Base-by-base conservation (phyloP, 495 filamentous ascomycete species). In the Tuber indicum region DNA sequence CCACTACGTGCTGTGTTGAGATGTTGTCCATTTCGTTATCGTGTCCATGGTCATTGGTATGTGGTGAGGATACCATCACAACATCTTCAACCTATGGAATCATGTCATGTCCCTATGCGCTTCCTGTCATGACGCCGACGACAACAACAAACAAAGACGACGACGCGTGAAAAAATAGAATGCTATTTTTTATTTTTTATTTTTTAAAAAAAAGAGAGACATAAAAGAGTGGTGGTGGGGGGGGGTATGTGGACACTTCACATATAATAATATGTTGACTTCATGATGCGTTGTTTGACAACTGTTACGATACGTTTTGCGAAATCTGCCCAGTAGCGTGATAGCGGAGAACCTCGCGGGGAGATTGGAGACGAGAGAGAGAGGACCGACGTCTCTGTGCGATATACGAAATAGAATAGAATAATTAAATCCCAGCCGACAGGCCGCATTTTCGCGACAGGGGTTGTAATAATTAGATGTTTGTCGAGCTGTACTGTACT, bases 231-330 rank as follows among this genome's bases (percentile, higher is more conserved):
- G 32, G 32, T 32, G 32, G 32, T 32, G 32, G 32, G 32, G 5
- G n/a, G 4, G 12, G 14, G 26, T 12, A 32, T 36, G 12, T 66
- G 58, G 58, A 36, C 26, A 66, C 10, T 66, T 66, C 26, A 17
- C 58, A 66, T 16, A 66, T 58, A 1, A 58, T 66, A 26, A 66
- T 66, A 36, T 66, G 3, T 14, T 36, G 58, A 66, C 58, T 36
- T 66, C 58, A 66, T 66, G 58, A 66, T 66, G 58, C 17, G 58
- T 66, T 66, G 26, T 66, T 66, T 32, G 58, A 36, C 58, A 36
- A 14, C 26, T 66, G 58, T 26, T 66, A 36, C 14, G 52, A 26
- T 66, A 36, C 14, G 52, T 62, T 62, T 62, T 32, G 16, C 14
- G 3, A 14, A 17, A 36, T 16, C 58, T 8, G 19, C 32, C 58